Conservation (phyloP, 2,329 filamentous ascomycete species). For the Pseudocercospora musae region DNA sequence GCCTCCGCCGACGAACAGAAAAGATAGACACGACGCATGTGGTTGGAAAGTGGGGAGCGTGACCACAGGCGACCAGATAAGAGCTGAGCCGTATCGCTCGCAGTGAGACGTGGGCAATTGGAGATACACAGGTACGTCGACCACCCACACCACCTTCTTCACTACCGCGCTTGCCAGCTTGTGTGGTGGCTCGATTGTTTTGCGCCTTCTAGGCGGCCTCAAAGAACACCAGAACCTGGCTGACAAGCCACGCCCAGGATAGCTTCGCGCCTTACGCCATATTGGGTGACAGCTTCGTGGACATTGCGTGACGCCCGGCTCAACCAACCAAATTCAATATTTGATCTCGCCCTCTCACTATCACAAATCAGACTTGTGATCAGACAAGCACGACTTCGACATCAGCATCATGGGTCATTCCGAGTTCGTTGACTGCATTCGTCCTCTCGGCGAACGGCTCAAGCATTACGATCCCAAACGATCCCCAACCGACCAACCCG, state of each 20-base stretch:
- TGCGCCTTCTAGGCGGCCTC: background rate
- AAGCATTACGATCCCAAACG: constrained; percentile 31
- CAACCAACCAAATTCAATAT: background rate
- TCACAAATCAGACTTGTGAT: background rate
- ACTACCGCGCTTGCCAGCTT: background rate
- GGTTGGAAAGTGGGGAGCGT: background rate
- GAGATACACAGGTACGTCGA: background rate
- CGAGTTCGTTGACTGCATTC: constrained; percentile 34
- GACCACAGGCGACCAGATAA: background rate
- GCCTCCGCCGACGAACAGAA: background rate
- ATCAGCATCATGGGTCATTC: constrained; percentile 1
- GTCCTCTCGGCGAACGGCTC: constrained; percentile 30
- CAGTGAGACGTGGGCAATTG: background rate
- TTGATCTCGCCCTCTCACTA: background rate
- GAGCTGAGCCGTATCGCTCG: background rate
- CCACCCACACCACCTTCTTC: background rate
- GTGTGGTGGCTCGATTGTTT: background rate
- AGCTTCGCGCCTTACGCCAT: constrained; percentile 3
- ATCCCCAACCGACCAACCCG: constrained; percentile 29
- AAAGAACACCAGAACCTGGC: background rate
- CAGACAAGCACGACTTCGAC: background rate
- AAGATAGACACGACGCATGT: background rate
- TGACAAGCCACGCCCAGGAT: background rate
- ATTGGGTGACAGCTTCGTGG: constrained; percentile 8
- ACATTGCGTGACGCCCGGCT: constrained; percentile 6